Conservation (phyloP, 805 yeast genomes). For the Sugiyamaella valdiviana region DNA sequence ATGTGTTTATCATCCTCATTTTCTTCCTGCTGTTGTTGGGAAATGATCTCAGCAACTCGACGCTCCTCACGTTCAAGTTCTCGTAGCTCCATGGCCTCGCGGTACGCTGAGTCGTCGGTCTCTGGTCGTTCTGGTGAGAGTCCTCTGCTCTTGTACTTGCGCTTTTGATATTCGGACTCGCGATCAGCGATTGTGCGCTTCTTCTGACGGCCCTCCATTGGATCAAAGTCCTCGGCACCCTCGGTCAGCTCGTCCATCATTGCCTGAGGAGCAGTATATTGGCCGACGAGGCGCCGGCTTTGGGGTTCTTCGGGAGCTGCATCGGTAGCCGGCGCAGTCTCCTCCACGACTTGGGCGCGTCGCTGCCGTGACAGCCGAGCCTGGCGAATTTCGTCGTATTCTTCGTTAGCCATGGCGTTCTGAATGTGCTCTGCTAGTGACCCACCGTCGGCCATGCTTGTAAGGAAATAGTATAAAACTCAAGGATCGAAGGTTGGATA, state of each 20-base stretch:
- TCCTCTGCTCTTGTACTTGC: constrained; percentile 31
- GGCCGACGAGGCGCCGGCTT: constrained; percentile 30
- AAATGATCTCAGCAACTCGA: constrained; percentile 26
- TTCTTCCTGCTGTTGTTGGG: constrained; percentile 25
- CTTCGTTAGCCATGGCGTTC: background rate
- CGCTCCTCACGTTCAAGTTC: constrained; percentile 38
- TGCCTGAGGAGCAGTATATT: constrained; percentile 38
- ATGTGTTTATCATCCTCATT: constrained; percentile 17
- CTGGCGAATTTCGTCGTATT: constrained; percentile 5
- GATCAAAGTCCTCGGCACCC: constrained; percentile 30
- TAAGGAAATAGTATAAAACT: background rate
- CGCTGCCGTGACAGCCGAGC: constrained; percentile 1
- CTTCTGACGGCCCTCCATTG: constrained; percentile 22
- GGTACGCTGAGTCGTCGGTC: constrained; percentile 30
- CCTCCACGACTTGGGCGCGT: background rate
- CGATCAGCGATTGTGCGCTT: constrained; percentile 28
- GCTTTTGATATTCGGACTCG: constrained; percentile 46
- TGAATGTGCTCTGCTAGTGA: background rate
- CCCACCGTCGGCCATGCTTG: constrained; percentile 1
- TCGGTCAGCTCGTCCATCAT: constrained; percentile 29
- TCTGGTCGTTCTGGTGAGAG: constrained; percentile 25
- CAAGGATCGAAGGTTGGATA: background rate
- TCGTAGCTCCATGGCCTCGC: constrained; percentile 38
- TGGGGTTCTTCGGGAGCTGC: background rate
- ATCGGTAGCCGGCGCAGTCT: background rate